phyloP scores from a whole-genome alignment of 2,329 filamentous ascomycete species.

The Monilinia aucupariae region DNA sequence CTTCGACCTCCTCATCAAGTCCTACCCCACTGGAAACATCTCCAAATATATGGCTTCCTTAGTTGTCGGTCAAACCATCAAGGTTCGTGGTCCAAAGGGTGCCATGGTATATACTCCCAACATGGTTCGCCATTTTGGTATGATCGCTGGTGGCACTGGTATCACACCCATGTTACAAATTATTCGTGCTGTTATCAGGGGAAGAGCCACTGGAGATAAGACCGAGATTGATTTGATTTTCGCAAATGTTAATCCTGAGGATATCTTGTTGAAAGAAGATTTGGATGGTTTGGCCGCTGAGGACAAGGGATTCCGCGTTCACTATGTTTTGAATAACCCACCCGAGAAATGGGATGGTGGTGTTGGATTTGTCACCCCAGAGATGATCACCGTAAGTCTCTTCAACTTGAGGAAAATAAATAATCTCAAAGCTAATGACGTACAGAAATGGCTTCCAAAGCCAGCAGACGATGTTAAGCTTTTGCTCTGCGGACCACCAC shows the following conservation, averaged over 20 bases:
- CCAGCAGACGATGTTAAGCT: conserved; percentile 86
- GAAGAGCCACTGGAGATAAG: conserved; percentile 69
- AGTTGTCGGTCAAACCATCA: conserved; percentile 78
- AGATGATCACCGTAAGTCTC: conserved; percentile 78
- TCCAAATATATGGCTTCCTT: conserved; percentile 85
- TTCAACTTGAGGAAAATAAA: neutral
- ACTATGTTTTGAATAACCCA: conserved; percentile 96
- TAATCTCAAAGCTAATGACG: neutral
- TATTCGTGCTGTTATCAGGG: conserved; percentile 81
- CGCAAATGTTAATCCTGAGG: conserved; percentile 87
- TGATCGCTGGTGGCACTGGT: conserved; percentile 95
- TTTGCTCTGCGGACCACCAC: conserved; percentile 88
- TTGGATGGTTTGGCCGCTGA: conserved; percentile 72
- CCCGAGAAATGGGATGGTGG: conserved; percentile 87
- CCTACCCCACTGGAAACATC: conserved; percentile 96
- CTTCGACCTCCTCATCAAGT: conserved; percentile 97
- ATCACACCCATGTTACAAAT: conserved; percentile 99
- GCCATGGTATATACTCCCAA: conserved; percentile 97
- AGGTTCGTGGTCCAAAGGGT: conserved; percentile 89
- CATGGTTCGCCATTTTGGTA: conserved; percentile 93
- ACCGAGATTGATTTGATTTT: conserved; percentile 95
- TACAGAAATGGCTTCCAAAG: conserved; percentile 71
- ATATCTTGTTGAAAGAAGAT: conserved; percentile 91
- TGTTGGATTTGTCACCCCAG: conserved; percentile 88
- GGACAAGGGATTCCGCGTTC: conserved; percentile 76